Evolutionary conservation across 768 basidiomycete genomes (phyloP).

Genomic region (Favolaschia claudopus): DNA sequence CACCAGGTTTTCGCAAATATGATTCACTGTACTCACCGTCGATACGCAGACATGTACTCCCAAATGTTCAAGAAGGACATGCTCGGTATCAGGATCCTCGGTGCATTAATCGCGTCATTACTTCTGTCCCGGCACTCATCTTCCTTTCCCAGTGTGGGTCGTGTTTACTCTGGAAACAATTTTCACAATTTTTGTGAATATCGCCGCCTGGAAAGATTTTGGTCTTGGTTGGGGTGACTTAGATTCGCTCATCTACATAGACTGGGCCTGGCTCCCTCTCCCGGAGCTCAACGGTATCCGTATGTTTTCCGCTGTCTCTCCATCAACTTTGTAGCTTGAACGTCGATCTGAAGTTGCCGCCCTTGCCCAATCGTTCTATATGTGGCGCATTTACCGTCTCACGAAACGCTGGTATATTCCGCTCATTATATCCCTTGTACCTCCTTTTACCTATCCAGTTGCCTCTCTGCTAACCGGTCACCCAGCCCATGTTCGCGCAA

Average conservation of each 20-base stretch:
- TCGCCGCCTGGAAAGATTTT: conserved; percentile 25
- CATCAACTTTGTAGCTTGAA: neutral
- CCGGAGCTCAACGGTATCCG: conserved; percentile 12
- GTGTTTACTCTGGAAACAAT: conserved; percentile 21
- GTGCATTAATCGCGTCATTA: neutral
- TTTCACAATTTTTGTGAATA: conserved; percentile 19
- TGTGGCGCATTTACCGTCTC: conserved; percentile 3
- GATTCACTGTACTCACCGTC: neutral
- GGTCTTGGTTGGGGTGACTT: conserved; percentile 24
- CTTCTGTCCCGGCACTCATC: neutral
- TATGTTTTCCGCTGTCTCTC: conserved; percentile 8
- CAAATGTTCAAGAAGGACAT: conserved; percentile 14
- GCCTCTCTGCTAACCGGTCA: neutral
- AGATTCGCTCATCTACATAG: neutral
- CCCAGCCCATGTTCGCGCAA: neutral
- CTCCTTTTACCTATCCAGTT: neutral
- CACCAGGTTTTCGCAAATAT: neutral
- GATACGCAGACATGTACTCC: conserved; percentile 18
- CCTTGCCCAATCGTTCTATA: conserved; percentile 6
- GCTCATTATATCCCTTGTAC: neutral
- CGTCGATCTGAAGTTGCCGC: neutral
- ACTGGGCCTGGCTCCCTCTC: conserved; percentile 23
- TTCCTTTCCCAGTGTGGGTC: conserved; percentile 12
- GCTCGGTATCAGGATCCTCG: conserved; percentile 5
- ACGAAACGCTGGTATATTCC: neutral